Conservation (phyloP, 345 rosid genomes). For the Lenwebbia sp. region DNA sequence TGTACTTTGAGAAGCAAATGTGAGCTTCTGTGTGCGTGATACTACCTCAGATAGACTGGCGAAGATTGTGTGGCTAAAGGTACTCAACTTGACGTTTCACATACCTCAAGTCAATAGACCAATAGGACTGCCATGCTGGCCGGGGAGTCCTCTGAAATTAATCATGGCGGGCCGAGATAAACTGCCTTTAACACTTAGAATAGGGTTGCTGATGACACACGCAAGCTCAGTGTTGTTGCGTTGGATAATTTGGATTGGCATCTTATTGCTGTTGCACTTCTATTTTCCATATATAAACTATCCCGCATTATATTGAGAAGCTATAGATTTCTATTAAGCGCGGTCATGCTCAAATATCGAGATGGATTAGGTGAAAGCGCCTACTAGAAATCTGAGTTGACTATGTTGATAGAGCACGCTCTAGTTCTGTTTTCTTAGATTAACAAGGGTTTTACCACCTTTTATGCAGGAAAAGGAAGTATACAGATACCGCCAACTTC, state of each 20-base stretch:
- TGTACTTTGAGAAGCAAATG: background rate
- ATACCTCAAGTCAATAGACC: background rate
- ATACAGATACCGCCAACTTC: constrained; percentile 74
- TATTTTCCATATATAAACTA: background rate
- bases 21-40: background rate
- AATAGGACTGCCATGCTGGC: background rate
- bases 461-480: constrained; percentile 59
- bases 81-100: background rate
- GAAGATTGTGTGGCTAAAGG: background rate
- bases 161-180: background rate
- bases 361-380: background rate
- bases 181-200: background rate
- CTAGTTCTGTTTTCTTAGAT: background rate
- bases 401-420: background rate
- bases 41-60: background rate
- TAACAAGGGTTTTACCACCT: background rate
- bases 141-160: background rate
- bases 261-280: background rate
- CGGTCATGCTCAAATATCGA: background rate
- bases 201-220: background rate
- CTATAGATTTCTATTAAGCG: background rate
- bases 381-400: background rate
- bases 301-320: background rate
- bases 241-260: background rate
- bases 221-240: background rate